Conservation (phyloP, 805 yeast species). For the Starmerella apicola region DNA sequence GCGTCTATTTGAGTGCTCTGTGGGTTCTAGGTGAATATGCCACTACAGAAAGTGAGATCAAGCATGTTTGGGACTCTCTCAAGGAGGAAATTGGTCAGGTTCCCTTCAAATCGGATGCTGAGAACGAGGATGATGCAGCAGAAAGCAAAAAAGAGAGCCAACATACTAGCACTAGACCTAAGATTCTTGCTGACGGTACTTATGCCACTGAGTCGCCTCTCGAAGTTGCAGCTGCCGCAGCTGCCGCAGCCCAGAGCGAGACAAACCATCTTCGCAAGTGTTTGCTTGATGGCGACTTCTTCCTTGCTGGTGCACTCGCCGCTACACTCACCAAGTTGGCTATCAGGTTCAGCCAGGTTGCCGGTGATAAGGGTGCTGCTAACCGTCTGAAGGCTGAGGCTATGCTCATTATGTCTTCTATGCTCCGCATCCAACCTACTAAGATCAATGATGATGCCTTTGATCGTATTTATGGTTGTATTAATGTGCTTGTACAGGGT, state of each 20-base stretch:
- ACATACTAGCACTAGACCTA: slow-evolving; percentile 37
- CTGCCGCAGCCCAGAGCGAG: slow-evolving; percentile 28
- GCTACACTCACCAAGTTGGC: slow-evolving; percentile 82
- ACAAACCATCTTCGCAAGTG: slow-evolving; percentile 68
- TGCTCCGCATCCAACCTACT: slow-evolving; percentile 76
- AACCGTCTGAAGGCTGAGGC: slow-evolving; percentile 94
- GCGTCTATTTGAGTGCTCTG: slow-evolving; percentile 82
- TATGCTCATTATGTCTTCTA: slow-evolving; percentile 79
- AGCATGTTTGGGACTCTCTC: slow-evolving; percentile 75
- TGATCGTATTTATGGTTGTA: slow-evolving; percentile 85
- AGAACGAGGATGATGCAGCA: slow-evolving; percentile 18
- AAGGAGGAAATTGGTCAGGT: slow-evolving; percentile 79
- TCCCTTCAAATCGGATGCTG: slow-evolving; percentile 47
- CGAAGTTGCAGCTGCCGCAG: slow-evolving; percentile 34
- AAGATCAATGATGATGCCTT: slow-evolving; percentile 88
- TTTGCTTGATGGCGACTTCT: slow-evolving; percentile 77
- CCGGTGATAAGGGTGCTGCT: slow-evolving; percentile 29
- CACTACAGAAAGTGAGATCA: slow-evolving; percentile 54
- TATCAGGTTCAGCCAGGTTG: slow-evolving; percentile 52
- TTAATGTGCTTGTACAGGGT: slow-evolving; percentile 54
- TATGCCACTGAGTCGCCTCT: slow-evolving; percentile 89
- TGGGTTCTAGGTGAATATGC: slow-evolving; percentile 96
- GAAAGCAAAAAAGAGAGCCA: slow-evolving; percentile 27
- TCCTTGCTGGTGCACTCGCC: slow-evolving; percentile 76
- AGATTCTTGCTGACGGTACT: slow-evolving; percentile 95